Evolutionary conservation across 2,329 filamentous ascomycete genomes (phyloP).

Genomic region (Trichophaea hybrida): DNA sequence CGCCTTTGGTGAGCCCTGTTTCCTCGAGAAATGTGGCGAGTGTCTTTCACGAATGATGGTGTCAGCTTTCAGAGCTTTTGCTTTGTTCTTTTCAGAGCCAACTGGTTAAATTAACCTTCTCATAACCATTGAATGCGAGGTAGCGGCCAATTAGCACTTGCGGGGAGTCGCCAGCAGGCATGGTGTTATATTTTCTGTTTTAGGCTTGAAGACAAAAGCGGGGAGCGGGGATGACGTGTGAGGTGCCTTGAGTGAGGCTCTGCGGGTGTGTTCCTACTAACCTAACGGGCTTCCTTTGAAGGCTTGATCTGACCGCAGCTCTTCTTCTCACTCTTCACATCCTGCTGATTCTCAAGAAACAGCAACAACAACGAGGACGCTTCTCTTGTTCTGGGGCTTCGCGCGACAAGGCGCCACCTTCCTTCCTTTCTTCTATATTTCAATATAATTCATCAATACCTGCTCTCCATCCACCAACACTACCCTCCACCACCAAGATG

Average conservation of each 20-base stretch:
- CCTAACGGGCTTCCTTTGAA: no score
- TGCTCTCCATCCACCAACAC: not conserved
- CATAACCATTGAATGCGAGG: conserved; percentile 32
- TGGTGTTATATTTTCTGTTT: not conserved
- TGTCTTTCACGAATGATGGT: conserved; percentile 13
- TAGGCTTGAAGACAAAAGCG: no score
- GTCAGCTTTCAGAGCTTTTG: conserved; percentile 2
- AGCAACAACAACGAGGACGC: not conserved
- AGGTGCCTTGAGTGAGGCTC: not conserved
- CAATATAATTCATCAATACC: not conserved
- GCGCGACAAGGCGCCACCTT: not conserved
- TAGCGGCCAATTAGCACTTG: conserved; percentile 34
- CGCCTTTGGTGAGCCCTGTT: conserved; percentile 20
- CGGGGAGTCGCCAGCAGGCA: conserved; percentile 30
- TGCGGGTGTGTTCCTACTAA: not conserved
- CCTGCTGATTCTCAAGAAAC: no score
- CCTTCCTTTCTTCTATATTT: not conserved
- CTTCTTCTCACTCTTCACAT: not conserved
- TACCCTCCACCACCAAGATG: conserved; percentile 4
- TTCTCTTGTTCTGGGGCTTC: not conserved
- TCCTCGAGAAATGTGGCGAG: conserved; percentile 25
- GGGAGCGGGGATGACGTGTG: not conserved
- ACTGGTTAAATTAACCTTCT: conserved; percentile 28
- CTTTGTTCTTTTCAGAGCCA: not conserved
- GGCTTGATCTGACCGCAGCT: not conserved